Evolutionary conservation across 768 basidiomycete genomes (phyloP).

Genomic region (Lentinula edodes): DNA sequence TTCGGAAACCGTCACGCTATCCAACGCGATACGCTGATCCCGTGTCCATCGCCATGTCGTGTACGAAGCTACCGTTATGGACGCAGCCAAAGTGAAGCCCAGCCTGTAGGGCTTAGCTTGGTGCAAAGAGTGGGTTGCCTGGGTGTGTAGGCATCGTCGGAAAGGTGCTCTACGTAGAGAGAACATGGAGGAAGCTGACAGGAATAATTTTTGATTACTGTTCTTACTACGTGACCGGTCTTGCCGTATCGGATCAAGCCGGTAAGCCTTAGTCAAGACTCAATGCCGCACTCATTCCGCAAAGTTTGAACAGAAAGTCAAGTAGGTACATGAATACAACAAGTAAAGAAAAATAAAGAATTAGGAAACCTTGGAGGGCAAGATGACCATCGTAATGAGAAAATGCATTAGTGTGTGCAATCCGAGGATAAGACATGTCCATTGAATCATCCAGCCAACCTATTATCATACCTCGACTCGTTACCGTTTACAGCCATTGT

Average conservation of each 20-base stretch:
- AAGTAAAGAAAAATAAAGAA: not conserved
- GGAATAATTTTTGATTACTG: not conserved
- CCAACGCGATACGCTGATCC: constrained; percentile 41
- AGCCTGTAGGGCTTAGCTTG: constrained; percentile 13
- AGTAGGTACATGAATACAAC: not conserved
- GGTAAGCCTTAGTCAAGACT: not conserved
- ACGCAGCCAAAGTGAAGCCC: constrained; percentile 35
- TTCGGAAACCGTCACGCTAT: constrained; percentile 27
- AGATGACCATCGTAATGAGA: too few species aligned
- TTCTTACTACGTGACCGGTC: not conserved
- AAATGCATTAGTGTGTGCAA: not conserved
- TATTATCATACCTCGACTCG: not conserved
- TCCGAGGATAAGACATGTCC: not conserved
- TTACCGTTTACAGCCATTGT: constrained; percentile 48
- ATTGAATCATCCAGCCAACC: not conserved
- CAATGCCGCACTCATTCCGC: too few species aligned
- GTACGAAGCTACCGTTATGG: constrained; percentile 39
- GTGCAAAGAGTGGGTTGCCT: not conserved
- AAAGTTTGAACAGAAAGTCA: too few species aligned
- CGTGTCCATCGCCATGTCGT: constrained; percentile 43
- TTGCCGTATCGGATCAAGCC: not conserved
- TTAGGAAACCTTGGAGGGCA: too few species aligned
- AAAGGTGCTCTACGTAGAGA: not conserved
- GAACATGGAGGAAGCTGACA: constrained; percentile 3
- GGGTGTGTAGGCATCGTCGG: constrained; percentile 4